Base-by-base conservation (phyloP, 2,329 filamentous ascomycete genomes). In the Beauveria brongniartii region DNA sequence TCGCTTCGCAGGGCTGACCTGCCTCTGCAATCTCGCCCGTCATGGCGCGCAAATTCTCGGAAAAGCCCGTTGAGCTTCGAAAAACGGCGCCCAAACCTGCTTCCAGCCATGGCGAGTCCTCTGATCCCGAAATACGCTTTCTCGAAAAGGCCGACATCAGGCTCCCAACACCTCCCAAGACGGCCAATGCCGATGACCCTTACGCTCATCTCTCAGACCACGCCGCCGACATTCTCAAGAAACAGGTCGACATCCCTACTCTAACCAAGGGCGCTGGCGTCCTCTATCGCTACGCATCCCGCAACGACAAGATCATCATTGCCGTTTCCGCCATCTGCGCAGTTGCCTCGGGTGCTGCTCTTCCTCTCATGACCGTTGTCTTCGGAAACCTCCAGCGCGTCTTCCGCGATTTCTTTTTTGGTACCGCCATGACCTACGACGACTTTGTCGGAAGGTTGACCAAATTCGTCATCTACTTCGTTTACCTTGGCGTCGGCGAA, bases 401-500 rank as follows among this genome's bases (percentile, higher is more conserved):
- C 1, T 95, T 96, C 70, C 83, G 89, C 67, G 70, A 78, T 24
- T 90, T 84, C 66, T 83, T 89, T 65, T 72, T 77, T 22, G 59
- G 67, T 3, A 75, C 76, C 7, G 70, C 69, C 0, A 75, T 82
- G 20, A 70, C 73, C 1, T 80, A 80, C 47, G 69, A 77, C 43
- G 75, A 78, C 0, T 94, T 94, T 73, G 79, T 81, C 55, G 64
- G 75, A 58, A 75, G 85, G 62, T 77, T 95, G 67, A 75, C 76
- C 9, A 77, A 79, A 48, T 82, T 88, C 67, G 88, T 92, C 12
- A 75, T 95, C 41, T 95, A 95, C 74, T 94, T 95, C 65, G 77
- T 96, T 40, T 96, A 96, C 71, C 82, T 96, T 52, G 91, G 84
- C 48, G 85, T 96, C 62, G 91, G 80, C 64, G 88, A 92, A 69